Evolutionary conservation across 805 yeast genomes (phyloP).

Genomic region (Huiozyma sinensis): DNA sequence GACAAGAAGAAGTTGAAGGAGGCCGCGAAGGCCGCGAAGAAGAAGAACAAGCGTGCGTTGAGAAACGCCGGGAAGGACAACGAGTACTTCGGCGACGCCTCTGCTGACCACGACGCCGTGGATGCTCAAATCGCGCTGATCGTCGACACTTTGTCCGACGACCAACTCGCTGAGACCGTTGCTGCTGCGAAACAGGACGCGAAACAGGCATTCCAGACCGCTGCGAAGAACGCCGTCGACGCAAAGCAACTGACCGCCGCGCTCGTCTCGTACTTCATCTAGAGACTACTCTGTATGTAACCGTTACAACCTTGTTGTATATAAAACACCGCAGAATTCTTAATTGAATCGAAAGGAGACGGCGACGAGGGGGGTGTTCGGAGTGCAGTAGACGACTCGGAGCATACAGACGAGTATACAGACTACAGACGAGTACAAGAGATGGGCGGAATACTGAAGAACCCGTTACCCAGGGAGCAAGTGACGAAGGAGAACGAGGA

Average conservation of each 20-base stretch:
- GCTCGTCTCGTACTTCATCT: constrained; percentile 43
- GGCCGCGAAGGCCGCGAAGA: constrained; percentile 78
- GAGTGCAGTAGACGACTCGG: background rate
- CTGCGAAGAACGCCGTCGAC: constrained; percentile 42
- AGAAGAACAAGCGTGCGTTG: constrained; percentile 88
- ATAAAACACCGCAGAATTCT: too few species aligned
- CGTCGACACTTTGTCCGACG: constrained; percentile 72
- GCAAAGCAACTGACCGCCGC: constrained; percentile 46
- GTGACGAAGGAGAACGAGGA: constrained; percentile 8
- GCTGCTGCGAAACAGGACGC: constrained; percentile 48
- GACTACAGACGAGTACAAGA: background rate
- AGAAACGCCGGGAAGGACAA: constrained; percentile 76
- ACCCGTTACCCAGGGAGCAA: constrained; percentile 29
- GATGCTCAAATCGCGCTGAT: constrained; percentile 74
- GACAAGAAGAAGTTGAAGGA: constrained; percentile 92
- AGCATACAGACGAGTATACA: background rate
- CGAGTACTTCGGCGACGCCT: constrained; percentile 74
- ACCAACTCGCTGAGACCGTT: constrained; percentile 66
- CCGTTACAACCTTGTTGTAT: too few species aligned
- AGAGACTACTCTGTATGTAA: background rate
- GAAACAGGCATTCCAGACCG: constrained; percentile 46
- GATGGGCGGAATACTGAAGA: constrained; percentile 45
- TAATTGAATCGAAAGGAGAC: too few species aligned
- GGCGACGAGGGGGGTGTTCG: too few species aligned
- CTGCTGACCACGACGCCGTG: constrained; percentile 48